Conservation (phyloP, 495 filamentous ascomycete genomes). For the Echria macrotheca region DNA sequence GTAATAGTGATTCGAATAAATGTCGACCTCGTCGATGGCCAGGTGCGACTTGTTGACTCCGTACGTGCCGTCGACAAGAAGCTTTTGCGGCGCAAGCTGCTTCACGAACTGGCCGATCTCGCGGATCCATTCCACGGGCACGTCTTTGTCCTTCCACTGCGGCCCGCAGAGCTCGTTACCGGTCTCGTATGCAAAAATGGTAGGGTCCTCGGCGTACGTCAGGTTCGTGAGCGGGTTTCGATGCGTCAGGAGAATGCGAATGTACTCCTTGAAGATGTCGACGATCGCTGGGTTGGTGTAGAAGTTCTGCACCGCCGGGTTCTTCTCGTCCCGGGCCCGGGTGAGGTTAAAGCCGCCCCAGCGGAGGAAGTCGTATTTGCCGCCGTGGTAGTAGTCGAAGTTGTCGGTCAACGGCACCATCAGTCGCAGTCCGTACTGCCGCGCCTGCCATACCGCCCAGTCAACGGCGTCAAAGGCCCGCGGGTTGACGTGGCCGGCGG, state of each 20-base stretch:
- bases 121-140: constrained; percentile 42
- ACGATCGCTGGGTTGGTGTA: constrained; percentile 48
- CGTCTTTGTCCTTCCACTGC: constrained; percentile 32
- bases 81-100: constrained; percentile 44
- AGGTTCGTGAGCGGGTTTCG: constrained; percentile 50
- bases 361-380: constrained; percentile 53
- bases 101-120: constrained; percentile 47
- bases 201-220: constrained; percentile 51
- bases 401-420: constrained; percentile 47
- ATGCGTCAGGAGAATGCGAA: constrained; percentile 45
- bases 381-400: constrained; percentile 52
- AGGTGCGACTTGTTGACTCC: constrained; percentile 49
- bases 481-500: constrained; percentile 40
- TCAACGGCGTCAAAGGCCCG: constrained; percentile 47
- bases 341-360: constrained; percentile 47
- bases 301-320: constrained; percentile 44
- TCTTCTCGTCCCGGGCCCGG: constrained; percentile 25
- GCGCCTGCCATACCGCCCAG: constrained; percentile 51
- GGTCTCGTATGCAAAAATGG: constrained; percentile 51
- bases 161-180: constrained; percentile 51
- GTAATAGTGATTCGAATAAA: constrained; percentile 51
- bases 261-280: constrained; percentile 45
- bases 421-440: constrained; percentile 43
- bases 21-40: constrained; percentile 42
- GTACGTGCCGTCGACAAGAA: constrained; percentile 50